A percentile compares a stretch with the other conserved stretches of the same genome.
These are phyloP conservation scores for Alternaria sp. DNA, from an alignment of 2,329 filamentous ascomycete species.

Conservation along the genomic window DNA sequence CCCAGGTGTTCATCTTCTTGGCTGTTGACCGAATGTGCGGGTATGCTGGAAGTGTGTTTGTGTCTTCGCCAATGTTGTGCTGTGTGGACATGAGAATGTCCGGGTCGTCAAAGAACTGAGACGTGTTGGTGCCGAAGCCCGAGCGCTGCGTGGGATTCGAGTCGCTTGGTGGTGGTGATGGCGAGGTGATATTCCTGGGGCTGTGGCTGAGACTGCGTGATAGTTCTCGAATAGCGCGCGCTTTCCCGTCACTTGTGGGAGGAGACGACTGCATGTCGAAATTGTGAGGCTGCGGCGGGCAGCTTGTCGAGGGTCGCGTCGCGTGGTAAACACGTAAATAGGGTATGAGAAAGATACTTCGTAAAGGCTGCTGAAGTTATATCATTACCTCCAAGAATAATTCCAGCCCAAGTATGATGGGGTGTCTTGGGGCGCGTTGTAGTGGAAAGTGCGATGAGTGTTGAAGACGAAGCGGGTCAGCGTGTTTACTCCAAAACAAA, in stretches of 20 bases:
- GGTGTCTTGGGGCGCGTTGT: conserved; percentile 16
- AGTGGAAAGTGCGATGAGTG: conserved; percentile 42
- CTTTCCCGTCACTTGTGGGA: conserved; percentile 45
- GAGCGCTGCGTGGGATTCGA: conserved; percentile 46
- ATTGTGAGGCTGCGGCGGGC: conserved; percentile 24
- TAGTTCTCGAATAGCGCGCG: conserved; percentile 46
- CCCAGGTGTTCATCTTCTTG: conserved; percentile 48
- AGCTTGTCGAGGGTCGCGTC: conserved; percentile 34
- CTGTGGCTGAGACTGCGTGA: conserved; percentile 45
- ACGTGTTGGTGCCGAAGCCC: conserved; percentile 32
- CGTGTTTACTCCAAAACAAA: conserved; percentile 28
- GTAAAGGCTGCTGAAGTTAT: conserved; percentile 25
- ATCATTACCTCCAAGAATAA: conserved; percentile 22
- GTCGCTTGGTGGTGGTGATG: conserved; percentile 41
- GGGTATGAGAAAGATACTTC: conserved; percentile 39
- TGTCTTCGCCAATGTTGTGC: conserved; percentile 45
- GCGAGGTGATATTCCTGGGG: conserved; percentile 38
- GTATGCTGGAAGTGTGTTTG: conserved; percentile 40
- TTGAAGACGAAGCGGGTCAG: conserved; percentile 26
- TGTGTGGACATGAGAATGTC: conserved; percentile 49
- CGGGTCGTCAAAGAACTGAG: conserved; percentile 43
- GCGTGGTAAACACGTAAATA: conserved; percentile 37
- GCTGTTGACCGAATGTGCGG: conserved; percentile 47
- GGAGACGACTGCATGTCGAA: conserved; percentile 47
- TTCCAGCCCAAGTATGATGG: conserved; percentile 26